Evolutionary conservation across 2,329 filamentous ascomycete species (phyloP), one percentile per base, ranked within the genome.

Genomic region (Dactylella cylindrospora): DNA sequence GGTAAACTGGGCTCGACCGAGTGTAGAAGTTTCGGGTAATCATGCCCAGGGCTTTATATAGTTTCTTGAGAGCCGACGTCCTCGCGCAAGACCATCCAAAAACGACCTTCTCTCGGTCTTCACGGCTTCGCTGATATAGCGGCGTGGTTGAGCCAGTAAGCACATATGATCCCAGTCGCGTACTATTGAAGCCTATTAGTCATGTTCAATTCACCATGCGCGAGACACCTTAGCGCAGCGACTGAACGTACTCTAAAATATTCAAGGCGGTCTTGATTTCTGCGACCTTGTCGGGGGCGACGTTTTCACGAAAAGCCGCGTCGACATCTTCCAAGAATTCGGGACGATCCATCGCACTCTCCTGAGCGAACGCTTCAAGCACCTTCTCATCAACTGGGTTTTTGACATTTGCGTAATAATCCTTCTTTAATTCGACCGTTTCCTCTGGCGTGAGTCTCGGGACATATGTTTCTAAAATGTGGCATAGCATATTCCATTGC

Each of bases 91-190:
- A 70, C 86, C 86, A 90, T 25, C 75, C 72, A 46, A 79, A 76
- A 31, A 90, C 66, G 43, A 89, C 81, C 23, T 77, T 74, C 69
- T 86, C 79, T 29, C 85, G 80, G 13, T 81, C 74, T 26, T 78
- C 72, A 15, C 82, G 67, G 0, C 85, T 79, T 66, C 87, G 84
- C 45, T 80, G 73, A 47, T 81, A 76, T 38, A 88, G 72, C 1
- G 84, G 81, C 0, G 78, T 80, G 65, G 79, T 76, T 70, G 83
- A 80, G n/a, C 85, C 84, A 0, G 86, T 89, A 39, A 88, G 74
- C 4, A 86, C 70, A 13, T 86, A 72, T 20, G 82, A 81, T 20
- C 85, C 85, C 2, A 78, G 71, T 26, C 80, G 78, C 17, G 82
- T 83, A 61, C 83, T 86, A 70, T 43, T 38, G 13, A 54, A 44